Conservation (phyloP, 345 rosid genomes). For the Eucalyptus melliodora region DNA sequence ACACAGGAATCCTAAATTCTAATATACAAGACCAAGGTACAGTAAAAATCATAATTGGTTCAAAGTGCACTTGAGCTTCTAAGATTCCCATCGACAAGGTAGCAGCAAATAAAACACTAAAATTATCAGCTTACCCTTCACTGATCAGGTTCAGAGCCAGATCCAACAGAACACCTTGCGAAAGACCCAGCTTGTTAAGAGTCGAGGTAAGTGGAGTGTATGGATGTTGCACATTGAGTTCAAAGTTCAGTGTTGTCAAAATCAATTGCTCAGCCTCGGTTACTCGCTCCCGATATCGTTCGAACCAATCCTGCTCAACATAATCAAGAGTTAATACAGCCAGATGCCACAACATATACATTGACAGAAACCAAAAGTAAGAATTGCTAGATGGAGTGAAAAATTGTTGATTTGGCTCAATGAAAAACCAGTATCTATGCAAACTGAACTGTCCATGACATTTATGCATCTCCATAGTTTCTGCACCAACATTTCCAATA, state of each 20-base stretch:
- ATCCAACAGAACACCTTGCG: slow-evolving; percentile 50
- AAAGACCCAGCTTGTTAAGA: slow-evolving; percentile 58
- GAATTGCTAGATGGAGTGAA: not conserved
- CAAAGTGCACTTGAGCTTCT: not conserved
- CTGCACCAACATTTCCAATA: not conserved
- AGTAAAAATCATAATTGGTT: not conserved
- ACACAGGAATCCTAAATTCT: not conserved
- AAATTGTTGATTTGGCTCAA: not conserved
- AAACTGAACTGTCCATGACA: not conserved
- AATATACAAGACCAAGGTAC: not conserved
- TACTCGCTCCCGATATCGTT: slow-evolving; percentile 59
- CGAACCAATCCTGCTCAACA: slow-evolving; percentile 67
- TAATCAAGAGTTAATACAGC: not conserved
- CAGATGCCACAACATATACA: not conserved
- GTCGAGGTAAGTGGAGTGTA: slow-evolving; percentile 51
- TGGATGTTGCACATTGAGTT: slow-evolving; percentile 72
- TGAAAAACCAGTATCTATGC: not conserved
- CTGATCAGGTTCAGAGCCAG: slow-evolving; percentile 66
- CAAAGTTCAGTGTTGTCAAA: slow-evolving; percentile 63
- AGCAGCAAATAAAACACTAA: not conserved
- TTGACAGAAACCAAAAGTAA: not conserved
- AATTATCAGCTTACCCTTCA: slow-evolving; percentile 53
- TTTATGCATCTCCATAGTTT: not conserved
- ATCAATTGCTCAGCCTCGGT: slow-evolving; percentile 71
- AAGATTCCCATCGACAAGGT: not conserved